phyloP scores from a whole-genome alignment of 352 stramenopile species.

The Lagenidium sp. region DNA sequence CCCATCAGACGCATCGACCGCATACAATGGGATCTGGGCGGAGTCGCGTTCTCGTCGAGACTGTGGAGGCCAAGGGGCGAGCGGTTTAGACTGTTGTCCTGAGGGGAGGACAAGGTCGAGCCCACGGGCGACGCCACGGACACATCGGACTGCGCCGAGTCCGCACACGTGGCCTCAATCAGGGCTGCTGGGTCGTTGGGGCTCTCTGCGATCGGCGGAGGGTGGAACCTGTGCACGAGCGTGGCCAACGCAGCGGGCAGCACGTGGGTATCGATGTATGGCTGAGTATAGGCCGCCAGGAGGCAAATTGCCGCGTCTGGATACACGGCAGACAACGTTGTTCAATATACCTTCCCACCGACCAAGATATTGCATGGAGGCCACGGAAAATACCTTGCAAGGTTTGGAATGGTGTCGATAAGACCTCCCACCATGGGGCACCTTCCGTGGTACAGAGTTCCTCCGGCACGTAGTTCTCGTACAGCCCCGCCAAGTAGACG shows the following conservation, averaged over 20 bases:
- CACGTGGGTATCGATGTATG: conserved; percentile 73
- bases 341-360: too few species aligned
- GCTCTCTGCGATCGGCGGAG: conserved; percentile 51
- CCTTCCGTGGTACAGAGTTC: conserved; percentile 41
- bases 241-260: conserved; percentile 60
- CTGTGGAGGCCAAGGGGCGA: too few species aligned
- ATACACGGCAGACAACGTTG: conserved; percentile 44
- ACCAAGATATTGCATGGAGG: too few species aligned
- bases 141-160: too few species aligned
- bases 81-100: too few species aligned
- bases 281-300: conserved; percentile 65
- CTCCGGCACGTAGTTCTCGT: conserved; percentile 71
- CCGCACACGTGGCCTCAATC: conserved; percentile 8
- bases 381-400: conserved; percentile 71
- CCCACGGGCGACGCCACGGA: too few species aligned
- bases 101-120: too few species aligned
- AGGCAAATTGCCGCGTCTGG: conserved; percentile 76
- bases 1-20: too few species aligned
- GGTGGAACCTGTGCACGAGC: conserved; percentile 68
- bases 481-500: conserved; percentile 77
- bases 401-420: conserved; percentile 57
- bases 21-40: too few species aligned
- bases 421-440: conserved; percentile 61
- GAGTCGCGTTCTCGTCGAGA: too few species aligned
- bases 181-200: conserved; percentile 17